Percentiles rank a stretch among this genome's conserved stretches.
These are phyloP conservation scores for Laburnicola sp. DNA, from an alignment of 2,329 filamentous ascomycete genomes.

Conservation along the genomic window DNA sequence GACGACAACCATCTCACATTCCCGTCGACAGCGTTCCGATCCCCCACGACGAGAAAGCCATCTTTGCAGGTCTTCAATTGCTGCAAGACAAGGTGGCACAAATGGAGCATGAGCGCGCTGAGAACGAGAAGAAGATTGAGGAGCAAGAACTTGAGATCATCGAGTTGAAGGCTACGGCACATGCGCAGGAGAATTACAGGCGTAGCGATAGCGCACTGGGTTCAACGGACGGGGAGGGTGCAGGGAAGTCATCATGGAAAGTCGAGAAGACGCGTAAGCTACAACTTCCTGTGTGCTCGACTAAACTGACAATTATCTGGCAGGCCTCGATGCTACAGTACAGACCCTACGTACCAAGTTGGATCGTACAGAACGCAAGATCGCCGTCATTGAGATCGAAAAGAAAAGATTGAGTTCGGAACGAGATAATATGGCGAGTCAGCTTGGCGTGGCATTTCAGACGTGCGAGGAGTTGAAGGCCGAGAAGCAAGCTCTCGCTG, in stretches of 20 bases:
- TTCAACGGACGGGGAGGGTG: constrained; percentile 53
- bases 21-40: constrained; percentile 59
- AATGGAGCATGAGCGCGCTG: constrained; percentile 59
- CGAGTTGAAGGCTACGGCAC: constrained; percentile 53
- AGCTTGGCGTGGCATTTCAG: constrained; percentile 63
- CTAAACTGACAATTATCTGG: constrained; percentile 16
- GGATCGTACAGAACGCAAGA: constrained; percentile 64
- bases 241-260: constrained; percentile 42
- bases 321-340: constrained; percentile 63
- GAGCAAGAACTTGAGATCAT: constrained; percentile 58
- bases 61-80: constrained; percentile 63
- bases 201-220: constrained; percentile 54
- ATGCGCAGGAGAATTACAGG: constrained; percentile 46
- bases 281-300: not conserved
- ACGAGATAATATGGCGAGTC: constrained; percentile 66
- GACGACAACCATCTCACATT: constrained; percentile 44
- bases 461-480: constrained; percentile 57
- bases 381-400: constrained; percentile 64
- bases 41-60: constrained; percentile 64
- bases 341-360: constrained; percentile 63
- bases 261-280: constrained; percentile 62
- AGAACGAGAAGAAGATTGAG: constrained; percentile 54
- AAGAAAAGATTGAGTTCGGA: constrained; percentile 65
- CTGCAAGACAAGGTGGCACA: constrained; percentile 61
- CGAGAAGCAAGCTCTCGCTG: constrained; percentile 47